phyloP scores from a whole-genome alignment of 805 yeast species.

The Hanseniaspora occidentalis region DNA sequence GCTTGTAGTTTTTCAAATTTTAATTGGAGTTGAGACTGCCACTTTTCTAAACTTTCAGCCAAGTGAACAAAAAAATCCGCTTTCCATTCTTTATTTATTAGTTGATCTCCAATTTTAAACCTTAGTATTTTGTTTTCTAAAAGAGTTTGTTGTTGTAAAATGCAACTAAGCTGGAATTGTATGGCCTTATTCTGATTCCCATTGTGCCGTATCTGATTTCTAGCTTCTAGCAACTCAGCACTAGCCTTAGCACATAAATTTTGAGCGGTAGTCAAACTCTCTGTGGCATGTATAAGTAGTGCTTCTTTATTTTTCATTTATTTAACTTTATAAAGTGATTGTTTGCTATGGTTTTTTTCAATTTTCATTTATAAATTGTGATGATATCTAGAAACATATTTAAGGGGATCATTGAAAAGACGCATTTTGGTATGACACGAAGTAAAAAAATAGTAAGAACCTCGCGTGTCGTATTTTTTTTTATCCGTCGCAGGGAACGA shows the following conservation, averaged over 20 bases:
- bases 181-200: slow-evolving; percentile 32
- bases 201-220: slow-evolving; percentile 27
- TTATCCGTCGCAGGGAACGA: no score
- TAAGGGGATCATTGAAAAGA: no score
- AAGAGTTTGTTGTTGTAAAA: slow-evolving; percentile 34
- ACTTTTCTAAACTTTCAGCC: slow-evolving; percentile 14
- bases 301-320: slow-evolving; percentile 6
- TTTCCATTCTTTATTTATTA: slow-evolving; percentile 17
- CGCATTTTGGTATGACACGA: no score
- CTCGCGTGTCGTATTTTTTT: no score
- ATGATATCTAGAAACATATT: no score
- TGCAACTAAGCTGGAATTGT: slow-evolving; percentile 33
- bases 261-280: slow-evolving; percentile 36
- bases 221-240: slow-evolving; percentile 25
- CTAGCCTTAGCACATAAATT: slow-evolving; percentile 40
- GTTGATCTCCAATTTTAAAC: slow-evolving; percentile 21
- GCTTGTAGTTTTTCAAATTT: slow-evolving; percentile 25
- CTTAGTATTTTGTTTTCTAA: slow-evolving; percentile 22
- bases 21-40: slow-evolving; percentile 24
- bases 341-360: neutral
- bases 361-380: no score
- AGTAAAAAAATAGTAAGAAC: no score
- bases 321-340: neutral
- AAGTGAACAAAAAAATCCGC: slow-evolving; percentile 12
- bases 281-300: slow-evolving; percentile 37